These are phyloP conservation scores for Dactylella cylindrospora DNA, from an alignment of 2,329 filamentous ascomycete species.

Conservation along the genomic window DNA sequence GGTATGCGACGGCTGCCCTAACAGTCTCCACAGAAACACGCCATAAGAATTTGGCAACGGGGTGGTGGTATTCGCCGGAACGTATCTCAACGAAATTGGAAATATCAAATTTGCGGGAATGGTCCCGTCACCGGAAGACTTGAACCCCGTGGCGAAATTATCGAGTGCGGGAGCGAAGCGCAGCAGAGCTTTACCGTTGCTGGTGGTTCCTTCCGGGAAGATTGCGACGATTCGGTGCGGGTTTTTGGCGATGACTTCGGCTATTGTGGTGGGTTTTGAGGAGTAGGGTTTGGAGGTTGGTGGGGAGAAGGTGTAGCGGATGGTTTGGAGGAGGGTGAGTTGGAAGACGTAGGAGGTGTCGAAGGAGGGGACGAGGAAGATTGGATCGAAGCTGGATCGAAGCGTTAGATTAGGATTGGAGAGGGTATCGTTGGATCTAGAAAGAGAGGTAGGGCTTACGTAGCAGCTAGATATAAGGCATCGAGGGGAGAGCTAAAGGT, in stretches of 20 bases:
- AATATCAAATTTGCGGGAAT: conserved; percentile 68
- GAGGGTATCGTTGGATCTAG: not conserved
- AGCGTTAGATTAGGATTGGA: not conserved
- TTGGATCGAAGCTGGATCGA: conserved; percentile 76
- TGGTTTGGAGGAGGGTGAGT: conserved; percentile 74
- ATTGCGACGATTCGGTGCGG: conserved; percentile 77
- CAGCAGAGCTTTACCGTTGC: conserved; percentile 86
- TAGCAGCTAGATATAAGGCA: conserved; percentile 83
- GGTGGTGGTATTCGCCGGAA: conserved; percentile 84
- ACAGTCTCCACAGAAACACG: conserved; percentile 79
- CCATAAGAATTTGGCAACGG: conserved; percentile 75
- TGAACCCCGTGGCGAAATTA: conserved; percentile 60
- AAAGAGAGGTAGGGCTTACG: conserved; percentile 54
- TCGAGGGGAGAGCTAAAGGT: conserved; percentile 93
- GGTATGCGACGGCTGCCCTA: conserved; percentile 80
- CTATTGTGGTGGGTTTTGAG: conserved; percentile 62
- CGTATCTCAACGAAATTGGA: conserved; percentile 86
- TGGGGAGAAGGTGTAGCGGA: conserved; percentile 69
- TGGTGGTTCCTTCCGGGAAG: conserved; percentile 92
- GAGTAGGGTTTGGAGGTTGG: conserved; percentile 57
- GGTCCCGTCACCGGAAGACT: conserved; percentile 10
- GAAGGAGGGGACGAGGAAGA: conserved; percentile 87
- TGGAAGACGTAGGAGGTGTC: conserved; percentile 70
- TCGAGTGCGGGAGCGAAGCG: conserved; percentile 78
- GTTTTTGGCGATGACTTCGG: conserved; percentile 65